Base-by-base conservation (phyloP, 371 early-diverging fungal species). In the Quaeritorhiza haematococci region DNA sequence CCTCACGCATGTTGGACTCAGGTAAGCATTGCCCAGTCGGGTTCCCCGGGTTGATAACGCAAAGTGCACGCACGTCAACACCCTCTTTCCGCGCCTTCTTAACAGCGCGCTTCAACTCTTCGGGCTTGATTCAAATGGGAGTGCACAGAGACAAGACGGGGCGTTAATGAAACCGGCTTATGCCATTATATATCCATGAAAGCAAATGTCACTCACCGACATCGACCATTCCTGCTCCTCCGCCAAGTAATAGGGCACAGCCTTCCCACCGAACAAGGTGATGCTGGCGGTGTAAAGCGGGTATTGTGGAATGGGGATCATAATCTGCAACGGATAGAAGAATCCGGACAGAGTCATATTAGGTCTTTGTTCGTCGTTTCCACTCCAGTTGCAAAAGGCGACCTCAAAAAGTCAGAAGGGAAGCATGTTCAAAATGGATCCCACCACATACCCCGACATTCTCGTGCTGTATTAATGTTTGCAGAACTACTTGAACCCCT, bases 261-360 rank as follows among this genome's bases (percentile, higher is more conserved):
- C 84, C 3, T 79, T 72, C 3, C 91, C 96, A 62, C 87, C 76
- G 54, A 86, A 81, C 26, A 93, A 73, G 0, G 92, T 76, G 29
- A 96, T 77, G 0, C 91, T 86, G n/a, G 97, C 98, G n/a, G 94
- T 90, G 74, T 98, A 98, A 28, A 98, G 84, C 19, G 98, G 98
- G 62, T 98, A 98, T 67, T 98, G 98, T 19, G 98, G 98, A 52
- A 96, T 94, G 19, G 98, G 98, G 58, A 96, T 94, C 93, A 96
- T 89, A 63, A 96, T 78, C 76, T 76, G 48, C n/a, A 55, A 61
- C 23, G 51, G 17, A 42, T 26, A 4, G 5, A 19, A 7, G 21
- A 38, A 38, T 10, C 38, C n/a, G 13, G n/a, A 13, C 13, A 38
- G 38, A 13, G n/a, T 38, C 10, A 50, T 8, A 28, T 19, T 50